Percentiles rank a stretch among this genome's conserved stretches.
These are phyloP conservation scores for Septoria linicola DNA, from an alignment of 2,329 filamentous ascomycete genomes.

Conservation along the genomic window DNA sequence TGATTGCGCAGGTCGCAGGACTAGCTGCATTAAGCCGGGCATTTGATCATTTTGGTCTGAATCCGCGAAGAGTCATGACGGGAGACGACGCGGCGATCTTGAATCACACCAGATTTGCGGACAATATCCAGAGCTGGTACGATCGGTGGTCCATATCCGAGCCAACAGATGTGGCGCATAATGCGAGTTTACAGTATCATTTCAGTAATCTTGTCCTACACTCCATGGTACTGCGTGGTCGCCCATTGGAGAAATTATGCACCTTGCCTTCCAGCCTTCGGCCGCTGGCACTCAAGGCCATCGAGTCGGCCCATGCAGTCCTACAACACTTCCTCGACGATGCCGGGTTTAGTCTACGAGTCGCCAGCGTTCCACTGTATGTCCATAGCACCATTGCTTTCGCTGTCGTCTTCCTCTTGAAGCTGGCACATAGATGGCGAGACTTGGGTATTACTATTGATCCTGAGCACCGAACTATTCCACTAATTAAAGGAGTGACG, in stretches of 20 bases:
- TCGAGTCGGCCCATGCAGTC: slow-evolving; percentile 12
- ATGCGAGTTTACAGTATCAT: slow-evolving; percentile 12
- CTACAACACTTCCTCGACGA: slow-evolving; percentile 16
- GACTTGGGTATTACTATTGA: slow-evolving; percentile 17
- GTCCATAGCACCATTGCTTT: slow-evolving; percentile 22
- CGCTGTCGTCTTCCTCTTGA: slow-evolving; percentile 21
- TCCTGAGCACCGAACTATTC: slow-evolving; percentile 14
- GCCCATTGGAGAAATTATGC: slow-evolving; percentile 10
- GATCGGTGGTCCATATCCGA: slow-evolving; percentile 8
- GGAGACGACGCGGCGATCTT: slow-evolving; percentile 17
- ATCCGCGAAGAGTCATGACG: slow-evolving; percentile 14
- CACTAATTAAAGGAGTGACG: slow-evolving; percentile 18
- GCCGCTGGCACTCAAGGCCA: slow-evolving; percentile 12
- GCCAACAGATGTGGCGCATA: neutral
- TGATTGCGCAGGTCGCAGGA: slow-evolving; percentile 17
- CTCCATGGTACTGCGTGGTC: slow-evolving; percentile 11
- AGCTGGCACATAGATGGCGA: slow-evolving; percentile 15
- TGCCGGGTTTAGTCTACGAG: neutral
- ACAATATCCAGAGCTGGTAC: slow-evolving; percentile 11
- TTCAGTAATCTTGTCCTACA: slow-evolving; percentile 17
- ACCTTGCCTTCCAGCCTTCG: slow-evolving; percentile 11
- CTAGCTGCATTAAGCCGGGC: slow-evolving; percentile 8
- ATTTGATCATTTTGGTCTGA: slow-evolving; percentile 18
- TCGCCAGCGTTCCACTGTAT: slow-evolving; percentile 18
- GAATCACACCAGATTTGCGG: slow-evolving; percentile 15